Base-by-base conservation (phyloP, 768 basidiomycete species). In the Serendipita sp. region DNA sequence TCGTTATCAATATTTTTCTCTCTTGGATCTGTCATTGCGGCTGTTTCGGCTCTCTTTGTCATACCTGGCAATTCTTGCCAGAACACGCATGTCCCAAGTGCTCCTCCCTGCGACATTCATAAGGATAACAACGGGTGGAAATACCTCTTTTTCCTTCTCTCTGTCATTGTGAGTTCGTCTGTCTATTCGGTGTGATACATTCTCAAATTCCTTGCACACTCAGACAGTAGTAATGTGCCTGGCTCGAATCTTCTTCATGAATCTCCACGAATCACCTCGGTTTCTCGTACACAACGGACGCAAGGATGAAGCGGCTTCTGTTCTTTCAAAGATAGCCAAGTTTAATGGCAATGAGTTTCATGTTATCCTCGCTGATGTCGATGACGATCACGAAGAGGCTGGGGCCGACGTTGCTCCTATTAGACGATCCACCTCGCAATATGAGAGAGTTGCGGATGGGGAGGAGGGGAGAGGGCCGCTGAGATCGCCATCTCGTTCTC, bases 1-100 rank as follows among this genome's bases (percentile, higher is more conserved):
- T 88, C 86, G 0, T 81, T 96, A 28, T 92, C 92, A 3, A 82
- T 93, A n/a, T 98, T 97, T 78, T 97, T 97, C 78, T 93, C 92
- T 3, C 75, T 96, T 45, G 95, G 95, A 53, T 86, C 94, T 0
- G 90, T 98, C 47, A 73, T 96, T 3, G 78, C 92, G 1, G 91
- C 93, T 0, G 71, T 92, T 8, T 83, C 94, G 41, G 91, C 85
- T 44, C 80, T 94, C 38, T 37, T 86, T 56, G 79, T 93, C 63
- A 81, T 99, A 41, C 96, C 96, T 1, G 75, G 78, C 15, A 79
- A 82, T 68, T 89, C 89, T 0, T 91, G 89, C 69, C 76, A 77
- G n/a, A 71, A 73, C 28, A 70, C 74, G 47, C 73, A 35, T 79
- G 78, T 67, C 66, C 69, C 2, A 70, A 71, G 45, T 70, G 73